Percentiles rank a stretch among this genome's conserved stretches.
phyloP scores from a whole-genome alignment of 2,329 filamentous ascomycete genomes.

The Alternaria solani region DNA sequence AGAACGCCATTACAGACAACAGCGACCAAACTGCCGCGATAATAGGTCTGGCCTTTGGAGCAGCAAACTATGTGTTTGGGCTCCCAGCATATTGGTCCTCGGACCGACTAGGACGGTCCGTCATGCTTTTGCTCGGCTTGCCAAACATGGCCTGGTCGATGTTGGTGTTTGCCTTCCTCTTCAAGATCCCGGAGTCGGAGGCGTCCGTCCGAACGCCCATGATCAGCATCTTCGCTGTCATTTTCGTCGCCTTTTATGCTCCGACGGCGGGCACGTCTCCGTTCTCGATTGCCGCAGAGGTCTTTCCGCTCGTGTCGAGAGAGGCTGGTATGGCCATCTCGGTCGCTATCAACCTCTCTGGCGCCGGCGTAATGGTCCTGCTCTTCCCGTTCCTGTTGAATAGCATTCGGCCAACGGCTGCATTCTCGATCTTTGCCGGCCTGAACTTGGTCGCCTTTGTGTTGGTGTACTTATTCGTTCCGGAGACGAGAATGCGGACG shows the following conservation, averaged over 20 bases:
- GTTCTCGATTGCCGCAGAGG: constrained; percentile 34
- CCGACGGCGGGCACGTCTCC: constrained; percentile 33
- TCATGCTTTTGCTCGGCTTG: constrained; percentile 27
- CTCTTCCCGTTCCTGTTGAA: constrained; percentile 49
- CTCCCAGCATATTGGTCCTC: constrained; percentile 33
- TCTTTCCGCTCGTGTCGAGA: constrained; percentile 34
- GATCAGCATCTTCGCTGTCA: constrained; percentile 25
- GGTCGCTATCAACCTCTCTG: constrained; percentile 50
- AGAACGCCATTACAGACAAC: constrained; percentile 9
- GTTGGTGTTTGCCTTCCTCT: constrained; percentile 31
- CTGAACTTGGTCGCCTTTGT: constrained; percentile 39
- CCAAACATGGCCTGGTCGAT: constrained; percentile 39
- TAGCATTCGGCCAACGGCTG: constrained; percentile 40
- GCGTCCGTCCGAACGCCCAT: constrained; percentile 17
- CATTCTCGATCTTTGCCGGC: constrained; percentile 49
- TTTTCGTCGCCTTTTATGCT: constrained; percentile 31
- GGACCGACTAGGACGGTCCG: constrained; percentile 29
- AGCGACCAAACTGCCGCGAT: constrained; percentile 20
- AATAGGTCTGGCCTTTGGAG: constrained; percentile 29
- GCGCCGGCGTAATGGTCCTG: constrained; percentile 49
- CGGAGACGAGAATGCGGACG: constrained; percentile 35
- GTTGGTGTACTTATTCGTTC: constrained; percentile 39
- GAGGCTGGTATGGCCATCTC: constrained; percentile 43
- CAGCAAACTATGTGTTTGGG: constrained; percentile 28
- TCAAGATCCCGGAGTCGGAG: constrained; percentile 18